Evolutionary conservation across 208 protist genomes (phyloP), one percentile per base, ranked within the genome.

Genomic region (Herpetomonas tarakana): DNA sequence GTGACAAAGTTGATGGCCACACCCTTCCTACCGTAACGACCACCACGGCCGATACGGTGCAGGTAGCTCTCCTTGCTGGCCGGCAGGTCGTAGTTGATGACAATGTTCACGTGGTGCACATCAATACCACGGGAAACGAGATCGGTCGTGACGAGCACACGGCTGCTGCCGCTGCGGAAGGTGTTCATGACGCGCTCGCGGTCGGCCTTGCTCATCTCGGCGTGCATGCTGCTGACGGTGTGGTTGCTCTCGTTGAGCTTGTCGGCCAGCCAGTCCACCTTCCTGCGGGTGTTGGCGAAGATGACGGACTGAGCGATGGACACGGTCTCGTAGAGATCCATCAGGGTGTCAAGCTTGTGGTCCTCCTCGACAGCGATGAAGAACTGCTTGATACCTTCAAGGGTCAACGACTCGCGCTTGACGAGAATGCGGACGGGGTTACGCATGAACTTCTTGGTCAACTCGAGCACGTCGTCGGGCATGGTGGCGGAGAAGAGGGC

Each of bases 11-110:
- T 99, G 87, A 99, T 99, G 44, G 99, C 98, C 52, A 99, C 94
- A 94, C 99, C 99, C 83, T 99, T 99, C 62, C 98, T 87, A 50
- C 99, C 99, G 81, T 99, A 99, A 70, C 99, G 97, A 60, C 98
- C 99, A 64, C 91, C 97, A 71, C 99, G 93, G 81, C 99, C 99
- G 68, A 99, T 99, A 59, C 99, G 81, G 86, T 98, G 89, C 31
- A 99, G 93, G 91, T 99, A 99, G 73, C 96, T 97, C 90, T 99
- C 99, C 69, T 94, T 96, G 83, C 97, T 97, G n/a, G 81, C 93
- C 19, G 99, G 98, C 21, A 99, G 78, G 72, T 99, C 99, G 82
- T 98, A 99, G 96, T 99, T 99, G 85, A 99, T 99, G 71, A 99
- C 99, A 27, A 99, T 94, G 59, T 98, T 99, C 35, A 99, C 98